Conservation (phyloP, 345 rosid genomes). For the Ceriops decandra region DNA sequence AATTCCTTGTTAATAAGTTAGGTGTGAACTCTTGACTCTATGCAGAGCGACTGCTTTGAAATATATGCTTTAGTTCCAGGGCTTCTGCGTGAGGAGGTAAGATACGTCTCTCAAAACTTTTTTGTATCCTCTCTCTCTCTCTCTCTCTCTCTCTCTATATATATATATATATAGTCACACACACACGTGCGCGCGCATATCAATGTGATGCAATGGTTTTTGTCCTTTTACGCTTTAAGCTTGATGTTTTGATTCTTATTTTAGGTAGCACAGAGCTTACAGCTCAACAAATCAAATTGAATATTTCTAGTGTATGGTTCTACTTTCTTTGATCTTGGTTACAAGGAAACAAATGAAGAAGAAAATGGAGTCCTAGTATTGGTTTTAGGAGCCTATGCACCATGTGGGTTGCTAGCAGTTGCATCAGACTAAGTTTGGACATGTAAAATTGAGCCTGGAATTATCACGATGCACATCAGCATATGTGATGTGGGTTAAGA, state of each 20-base stretch:
- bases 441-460: no score
- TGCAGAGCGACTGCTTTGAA: conserved; percentile 33
- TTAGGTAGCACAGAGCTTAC: not conserved
- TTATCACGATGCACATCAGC: no score
- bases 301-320: not conserved
- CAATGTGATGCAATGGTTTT: no score
- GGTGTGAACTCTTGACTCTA: not conserved
- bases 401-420: no score
- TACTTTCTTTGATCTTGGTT: not conserved
- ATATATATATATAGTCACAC: no score
- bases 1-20: not conserved
- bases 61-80: conserved; percentile 37
- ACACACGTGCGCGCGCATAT: no score
- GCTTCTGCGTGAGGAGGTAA: conserved; percentile 34
- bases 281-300: not conserved
- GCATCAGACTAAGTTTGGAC: no score
- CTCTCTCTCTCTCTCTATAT: no score
- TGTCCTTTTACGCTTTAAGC: not conserved
- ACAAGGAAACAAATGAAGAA: not conserved
- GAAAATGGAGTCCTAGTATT: not conserved
- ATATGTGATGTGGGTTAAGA: no score
- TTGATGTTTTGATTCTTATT: not conserved
- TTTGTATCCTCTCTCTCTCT: not conserved
- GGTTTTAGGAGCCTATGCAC: no score
- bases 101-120: not conserved